Percentiles rank a stretch among this genome's conserved stretches.
phyloP scores from a whole-genome alignment of 805 yeast genomes.

The Metschnikowia hibisci region DNA sequence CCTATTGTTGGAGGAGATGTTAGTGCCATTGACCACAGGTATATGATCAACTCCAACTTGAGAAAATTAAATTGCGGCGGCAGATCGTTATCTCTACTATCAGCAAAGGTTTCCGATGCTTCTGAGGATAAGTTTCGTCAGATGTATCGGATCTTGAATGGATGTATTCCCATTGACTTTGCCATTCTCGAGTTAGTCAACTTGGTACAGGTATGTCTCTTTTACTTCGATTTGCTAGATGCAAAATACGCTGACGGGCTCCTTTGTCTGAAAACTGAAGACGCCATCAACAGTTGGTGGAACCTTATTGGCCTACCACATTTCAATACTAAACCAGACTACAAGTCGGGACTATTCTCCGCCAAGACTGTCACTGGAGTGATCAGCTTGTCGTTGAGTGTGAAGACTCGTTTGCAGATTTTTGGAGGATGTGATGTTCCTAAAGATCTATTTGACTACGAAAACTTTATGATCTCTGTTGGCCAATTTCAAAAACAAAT shows the following conservation, averaged over 20 bases:
- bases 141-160: constrained; percentile 55
- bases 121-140: constrained; percentile 78
- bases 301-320: constrained; percentile 56
- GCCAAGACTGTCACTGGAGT: constrained; percentile 74
- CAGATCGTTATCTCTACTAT: constrained; percentile 67
- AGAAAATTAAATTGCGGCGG: constrained; percentile 81
- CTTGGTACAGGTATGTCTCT: constrained; percentile 69
- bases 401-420: constrained; percentile 54
- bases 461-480: constrained; percentile 61
- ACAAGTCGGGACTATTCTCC: constrained; percentile 54
- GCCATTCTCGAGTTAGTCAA: constrained; percentile 74
- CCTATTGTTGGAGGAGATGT: constrained; percentile 62
- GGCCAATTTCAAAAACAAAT: constrained; percentile 75
- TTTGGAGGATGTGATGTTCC: constrained; percentile 49
- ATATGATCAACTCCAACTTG: constrained; percentile 71
- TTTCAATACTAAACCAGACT: constrained; percentile 37
- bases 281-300: constrained; percentile 83
- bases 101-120: constrained; percentile 67
- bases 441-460: constrained; percentile 81
- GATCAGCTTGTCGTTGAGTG: constrained; percentile 69
- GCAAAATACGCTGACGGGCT: constrained; percentile 78
- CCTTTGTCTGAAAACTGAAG: constrained; percentile 71
- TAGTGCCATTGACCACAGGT: constrained; percentile 49
- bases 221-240: constrained; percentile 70
- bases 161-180: constrained; percentile 51